phyloP scores from a whole-genome alignment of 2,329 filamentous ascomycete genomes.

The Decorospora gaudefroyi region DNA sequence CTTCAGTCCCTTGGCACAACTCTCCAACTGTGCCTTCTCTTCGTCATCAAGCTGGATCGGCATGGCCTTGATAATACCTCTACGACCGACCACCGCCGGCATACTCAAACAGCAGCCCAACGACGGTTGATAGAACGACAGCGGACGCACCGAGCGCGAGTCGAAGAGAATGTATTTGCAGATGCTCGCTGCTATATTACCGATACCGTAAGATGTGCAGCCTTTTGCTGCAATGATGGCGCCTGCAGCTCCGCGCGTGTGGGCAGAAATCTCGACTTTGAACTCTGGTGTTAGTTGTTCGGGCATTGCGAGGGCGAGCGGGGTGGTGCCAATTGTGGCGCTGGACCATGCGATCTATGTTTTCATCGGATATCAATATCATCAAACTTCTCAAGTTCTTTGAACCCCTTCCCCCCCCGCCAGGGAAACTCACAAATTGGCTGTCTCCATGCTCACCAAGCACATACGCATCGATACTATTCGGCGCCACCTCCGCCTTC shows the following conservation, averaged over 20 bases:
- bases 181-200: slow-evolving; percentile 54
- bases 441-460: slow-evolving; percentile 57
- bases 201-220: slow-evolving; percentile 57
- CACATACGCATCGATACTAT: slow-evolving; percentile 52
- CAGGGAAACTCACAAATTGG: slow-evolving; percentile 47
- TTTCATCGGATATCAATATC: neutral
- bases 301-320: slow-evolving; percentile 45
- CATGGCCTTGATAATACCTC: slow-evolving; percentile 52
- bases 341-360: slow-evolving; percentile 52
- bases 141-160: slow-evolving; percentile 52
- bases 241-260: slow-evolving; percentile 55
- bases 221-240: slow-evolving; percentile 58
- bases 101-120: slow-evolving; percentile 57
- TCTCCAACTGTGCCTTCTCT: slow-evolving; percentile 41
- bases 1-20: slow-evolving; percentile 45
- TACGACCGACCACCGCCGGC: slow-evolving; percentile 55
- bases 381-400: neutral
- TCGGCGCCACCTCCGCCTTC: slow-evolving; percentile 47
- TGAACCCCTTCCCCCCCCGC: neutral
- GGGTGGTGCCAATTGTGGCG: slow-evolving; percentile 51
- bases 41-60: slow-evolving; percentile 42
- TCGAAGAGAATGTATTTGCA: slow-evolving; percentile 58
- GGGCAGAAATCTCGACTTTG: slow-evolving; percentile 47
- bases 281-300: slow-evolving; percentile 28
- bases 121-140: slow-evolving; percentile 57